Conservation (phyloP, 2,329 filamentous ascomycete species). For the Colletotrichum spaethianum region DNA sequence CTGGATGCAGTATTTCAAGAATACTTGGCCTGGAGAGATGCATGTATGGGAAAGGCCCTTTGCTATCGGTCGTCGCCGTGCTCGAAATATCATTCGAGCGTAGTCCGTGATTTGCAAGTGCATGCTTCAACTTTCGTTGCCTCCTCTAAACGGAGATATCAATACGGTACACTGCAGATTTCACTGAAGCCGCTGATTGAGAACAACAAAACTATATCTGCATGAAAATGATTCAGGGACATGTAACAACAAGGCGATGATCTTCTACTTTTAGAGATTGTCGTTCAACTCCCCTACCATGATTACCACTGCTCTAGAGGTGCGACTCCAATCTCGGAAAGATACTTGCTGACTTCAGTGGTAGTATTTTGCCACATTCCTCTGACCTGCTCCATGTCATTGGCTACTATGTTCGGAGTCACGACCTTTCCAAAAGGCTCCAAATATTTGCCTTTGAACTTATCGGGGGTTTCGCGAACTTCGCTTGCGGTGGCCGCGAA, state of each 20-base stretch:
- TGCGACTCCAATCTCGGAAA: slow-evolving; percentile 18
- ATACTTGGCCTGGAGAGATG: too few relatives aligned
- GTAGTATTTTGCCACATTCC: slow-evolving; percentile 43
- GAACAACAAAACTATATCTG: too few relatives aligned
- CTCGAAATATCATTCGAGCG: not conserved
- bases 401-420: slow-evolving; percentile 33
- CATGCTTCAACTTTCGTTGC: not conserved
- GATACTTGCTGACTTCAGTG: slow-evolving; percentile 35
- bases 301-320: slow-evolving; percentile 5
- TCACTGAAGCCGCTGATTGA: too few relatives aligned
- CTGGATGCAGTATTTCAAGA: not conserved
- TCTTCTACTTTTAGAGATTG: not conserved
- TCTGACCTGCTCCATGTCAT: slow-evolving; percentile 32
- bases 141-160: not conserved
- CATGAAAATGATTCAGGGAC: too few relatives aligned
- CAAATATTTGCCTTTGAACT: slow-evolving; percentile 43
- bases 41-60: not conserved
- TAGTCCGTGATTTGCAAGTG: not conserved
- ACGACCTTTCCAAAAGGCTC: slow-evolving; percentile 39
- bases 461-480: slow-evolving; percentile 29
- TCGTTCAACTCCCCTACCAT: not conserved
- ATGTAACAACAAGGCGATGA: not conserved
- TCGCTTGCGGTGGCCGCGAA: slow-evolving; percentile 43
- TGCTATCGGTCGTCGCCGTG: not conserved
- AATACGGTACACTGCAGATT: fast-evolving